Base-by-base conservation (phyloP, 768 basidiomycete genomes). In the Favolaschia claudopus region DNA sequence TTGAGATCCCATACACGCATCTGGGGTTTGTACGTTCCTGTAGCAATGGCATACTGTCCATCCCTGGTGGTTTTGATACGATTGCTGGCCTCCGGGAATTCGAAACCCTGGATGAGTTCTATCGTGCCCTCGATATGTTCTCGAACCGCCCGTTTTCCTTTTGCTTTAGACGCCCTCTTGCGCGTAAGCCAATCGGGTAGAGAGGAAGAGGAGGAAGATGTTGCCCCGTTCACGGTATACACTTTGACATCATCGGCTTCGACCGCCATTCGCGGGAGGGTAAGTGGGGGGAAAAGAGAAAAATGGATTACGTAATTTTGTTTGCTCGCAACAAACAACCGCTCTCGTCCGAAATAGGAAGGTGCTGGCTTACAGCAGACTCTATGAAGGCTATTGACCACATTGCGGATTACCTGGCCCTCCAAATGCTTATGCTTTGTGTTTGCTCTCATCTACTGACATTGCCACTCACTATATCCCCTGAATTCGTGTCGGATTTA, bases 11-110 rank as follows among this genome's bases (percentile, higher is more conserved):
- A 99, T 5, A 96, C 93, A 55, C 92, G 85, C 74, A 99, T 94
- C 72, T 97, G 94, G 3, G 97, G 97, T 74, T 99, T 99, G 78
- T 99, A 99, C 4, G 91, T 93, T 24, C 97, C 97, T 22, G 96
- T 99, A 0, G 95, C 96, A 54, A 99, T 84, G 12, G 87, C 90
- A 84, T 96, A 91, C 67, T 91, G 89, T 1, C 97, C 96, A 72
- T 99, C 96, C 34, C 89, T 80, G 3, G 96, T 98, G 5, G 90
- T 90, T 74, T 89, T 95, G 67, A 99, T 83, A 66, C 87, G 88
- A 75, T 94, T 96, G 72, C 93, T 94, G 15, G 96, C 95, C 72
- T 98, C 95, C 8, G 97, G 96, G 66, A 99, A 99, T 69, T 96
- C 94, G 73, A 99, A 97, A 55, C 95, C 91, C 70, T 99, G 95